phyloP scores from a whole-genome alignment of 805 yeast species.

The Wickerhamomyces canadensis region DNA sequence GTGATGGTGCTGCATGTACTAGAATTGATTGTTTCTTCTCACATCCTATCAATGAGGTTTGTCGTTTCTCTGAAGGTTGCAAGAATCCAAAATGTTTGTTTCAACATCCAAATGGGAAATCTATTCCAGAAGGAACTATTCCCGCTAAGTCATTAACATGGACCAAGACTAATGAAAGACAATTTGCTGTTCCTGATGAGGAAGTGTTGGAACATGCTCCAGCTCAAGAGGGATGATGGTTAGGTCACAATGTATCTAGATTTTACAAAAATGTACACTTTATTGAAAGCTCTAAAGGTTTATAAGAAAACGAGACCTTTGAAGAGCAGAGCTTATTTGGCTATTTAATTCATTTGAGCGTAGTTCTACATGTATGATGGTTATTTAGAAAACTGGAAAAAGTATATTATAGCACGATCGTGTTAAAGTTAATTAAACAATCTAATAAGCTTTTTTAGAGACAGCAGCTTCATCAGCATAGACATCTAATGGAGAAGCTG shows the following conservation, averaged over 20 bases:
- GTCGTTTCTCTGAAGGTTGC: constrained; percentile 77
- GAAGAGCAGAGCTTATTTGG: too few relatives aligned
- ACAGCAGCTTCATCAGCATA: constrained; percentile 81
- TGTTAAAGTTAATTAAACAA: constrained; percentile 19
- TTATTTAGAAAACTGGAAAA: not conserved
- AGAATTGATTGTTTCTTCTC: constrained; percentile 78
- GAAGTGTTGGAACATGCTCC: constrained; percentile 68
- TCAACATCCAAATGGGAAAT: constrained; percentile 78
- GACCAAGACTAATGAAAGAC: constrained; percentile 49
- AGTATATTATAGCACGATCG: not conserved
- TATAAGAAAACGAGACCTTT: too few relatives aligned
- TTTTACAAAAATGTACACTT: too few relatives aligned
- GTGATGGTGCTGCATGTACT: constrained; percentile 74
- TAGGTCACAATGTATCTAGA: not conserved
- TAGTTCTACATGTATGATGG: too few relatives aligned
- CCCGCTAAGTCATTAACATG: constrained; percentile 17
- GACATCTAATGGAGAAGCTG: constrained; percentile 91
- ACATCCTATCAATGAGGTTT: constrained; percentile 75
- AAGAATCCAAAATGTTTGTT: constrained; percentile 65
- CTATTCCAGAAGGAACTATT: constrained; percentile 8
- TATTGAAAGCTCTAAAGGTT: too few relatives aligned
- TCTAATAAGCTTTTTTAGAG: constrained; percentile 71
- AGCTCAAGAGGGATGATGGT: constrained; percentile 37
- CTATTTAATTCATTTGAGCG: too few relatives aligned
- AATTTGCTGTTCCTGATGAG: constrained; percentile 74